phyloP scores from a whole-genome alignment of 2,329 filamentous ascomycete genomes.

The Penicillium decumbens region DNA sequence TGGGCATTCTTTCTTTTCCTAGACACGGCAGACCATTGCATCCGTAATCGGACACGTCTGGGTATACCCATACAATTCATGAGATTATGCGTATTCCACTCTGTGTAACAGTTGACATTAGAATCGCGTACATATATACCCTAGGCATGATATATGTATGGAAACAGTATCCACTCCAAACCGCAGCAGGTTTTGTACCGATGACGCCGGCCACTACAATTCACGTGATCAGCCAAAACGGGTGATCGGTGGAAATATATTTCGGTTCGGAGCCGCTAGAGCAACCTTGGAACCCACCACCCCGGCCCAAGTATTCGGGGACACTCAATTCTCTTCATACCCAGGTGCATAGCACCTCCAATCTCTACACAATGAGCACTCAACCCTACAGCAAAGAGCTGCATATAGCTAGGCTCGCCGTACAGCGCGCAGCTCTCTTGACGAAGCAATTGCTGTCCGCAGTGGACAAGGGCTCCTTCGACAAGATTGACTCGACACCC shows the following conservation, averaged over 20 bases:
- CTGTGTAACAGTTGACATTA: too few species aligned
- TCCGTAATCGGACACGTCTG: neutral
- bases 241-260: neutral
- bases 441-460: conserved; percentile 52
- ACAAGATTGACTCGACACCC: conserved; percentile 56
- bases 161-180: too few species aligned
- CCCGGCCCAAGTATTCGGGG: neutral
- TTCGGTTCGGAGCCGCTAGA: neutral
- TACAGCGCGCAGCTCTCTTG: conserved; percentile 54
- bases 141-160: too few species aligned
- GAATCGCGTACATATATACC: too few species aligned
- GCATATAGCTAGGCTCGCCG: conserved; percentile 41
- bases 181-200: too few species aligned
- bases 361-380: conserved; percentile 22
- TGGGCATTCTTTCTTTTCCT: conserved; percentile 5
- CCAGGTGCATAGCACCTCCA: neutral
- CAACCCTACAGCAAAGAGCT: conserved; percentile 35
- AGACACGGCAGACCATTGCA: neutral
- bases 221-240: too few species aligned
- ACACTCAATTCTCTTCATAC: neutral
- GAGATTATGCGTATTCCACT: neutral
- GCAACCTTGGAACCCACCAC: neutral
- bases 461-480: conserved; percentile 49
- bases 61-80: neutral
- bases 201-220: too few species aligned